Evolutionary conservation across 1,284 basidiomycete genomes (phyloP), one percentile per base, ranked within the genome.

Genomic region (Microbotryum intermedium): DNA sequence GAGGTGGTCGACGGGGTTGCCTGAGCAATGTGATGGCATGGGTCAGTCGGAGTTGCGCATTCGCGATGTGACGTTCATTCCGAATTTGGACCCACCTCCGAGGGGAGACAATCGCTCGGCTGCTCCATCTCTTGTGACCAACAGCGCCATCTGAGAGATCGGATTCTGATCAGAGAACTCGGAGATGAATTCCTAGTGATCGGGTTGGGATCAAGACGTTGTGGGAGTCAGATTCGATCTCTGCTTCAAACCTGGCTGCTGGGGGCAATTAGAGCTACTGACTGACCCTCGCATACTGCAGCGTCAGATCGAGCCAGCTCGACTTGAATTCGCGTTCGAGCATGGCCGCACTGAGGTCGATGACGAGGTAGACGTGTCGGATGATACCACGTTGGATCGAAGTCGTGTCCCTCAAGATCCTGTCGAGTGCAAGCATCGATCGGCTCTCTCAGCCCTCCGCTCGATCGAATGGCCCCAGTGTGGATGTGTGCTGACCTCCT

Each of bases 91-190:
- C 82, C 59, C 70, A 89, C 91, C 90, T 69, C 90, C 87, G 84
- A 95, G 88, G 61, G 90, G 87, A 1, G 87, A 83, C 45, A 95
- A 77, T 3, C 88, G 82, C 73, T 95, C 90, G 0, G 90, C 90
- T 34, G 93, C 74, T 0, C 92, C 88, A 53, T 87, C 84, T 23
- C 92, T 81, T 83, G 97, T 90, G 9, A 87, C 87, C n/a, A 94
- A 88, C 29, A 94, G 77, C 5, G 89, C 91, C 64, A 95, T 87
- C 75, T 98, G 94, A n/a, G 94, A 92, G 21, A 99, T 81, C 0
- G 94, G 94, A 72, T 99, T 99, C 77, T 98, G 95, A 76, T 99
- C 95, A 75, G 97, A 99, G 90, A 94, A 99, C 74, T 99, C 94
- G 9, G 82, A 79, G 25, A 97, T 82, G 69, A 98, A 98, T 66